Evolutionary conservation across 2,329 filamentous ascomycete species (phyloP).

Genomic region (Fusarium hainanense): DNA sequence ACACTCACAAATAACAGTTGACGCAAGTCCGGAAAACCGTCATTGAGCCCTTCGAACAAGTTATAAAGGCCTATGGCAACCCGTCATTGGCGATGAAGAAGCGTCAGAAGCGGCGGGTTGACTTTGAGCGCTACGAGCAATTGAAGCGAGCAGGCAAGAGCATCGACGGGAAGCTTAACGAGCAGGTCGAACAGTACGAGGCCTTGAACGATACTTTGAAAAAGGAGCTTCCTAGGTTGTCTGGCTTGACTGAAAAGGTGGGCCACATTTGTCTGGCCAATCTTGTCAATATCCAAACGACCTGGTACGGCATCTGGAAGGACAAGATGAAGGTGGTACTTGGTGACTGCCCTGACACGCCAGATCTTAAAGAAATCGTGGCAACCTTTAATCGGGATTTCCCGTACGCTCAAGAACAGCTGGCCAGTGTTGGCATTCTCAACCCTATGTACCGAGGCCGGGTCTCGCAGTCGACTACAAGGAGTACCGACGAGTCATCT

Average conservation of each 20-base stretch:
- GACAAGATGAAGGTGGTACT: slow-evolving; percentile 83
- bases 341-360: slow-evolving; percentile 69
- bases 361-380: slow-evolving; percentile 78
- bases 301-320: slow-evolving; percentile 86
- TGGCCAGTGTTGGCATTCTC: slow-evolving; percentile 78
- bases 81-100: slow-evolving; percentile 93
- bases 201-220: slow-evolving; percentile 94
- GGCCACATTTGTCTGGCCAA: slow-evolving; percentile 85
- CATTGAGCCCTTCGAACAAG: slow-evolving; percentile 82
- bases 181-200: slow-evolving; percentile 88
- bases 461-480: slow-evolving; percentile 68
- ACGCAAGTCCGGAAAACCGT: slow-evolving; percentile 81
- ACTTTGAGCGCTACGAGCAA: slow-evolving; percentile 85
- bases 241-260: slow-evolving; percentile 81
- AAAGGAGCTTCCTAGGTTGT: slow-evolving; percentile 88
- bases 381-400: slow-evolving; percentile 83
- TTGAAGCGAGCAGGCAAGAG: slow-evolving; percentile 85
- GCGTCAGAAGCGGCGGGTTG: slow-evolving; percentile 88
- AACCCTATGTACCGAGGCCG: slow-evolving; percentile 75
- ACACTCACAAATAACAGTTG: slow-evolving; percentile 54
- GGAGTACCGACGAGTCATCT: slow-evolving; percentile 62
- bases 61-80: slow-evolving; percentile 83
- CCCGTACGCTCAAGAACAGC: slow-evolving; percentile 76
- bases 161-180: slow-evolving; percentile 84
- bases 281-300: slow-evolving; percentile 84